A percentile compares a stretch with the other conserved stretches of the same genome.
phyloP scores from a whole-genome alignment of 176 grass and related monocot species.

The Bothriochloa decipiens region DNA sequence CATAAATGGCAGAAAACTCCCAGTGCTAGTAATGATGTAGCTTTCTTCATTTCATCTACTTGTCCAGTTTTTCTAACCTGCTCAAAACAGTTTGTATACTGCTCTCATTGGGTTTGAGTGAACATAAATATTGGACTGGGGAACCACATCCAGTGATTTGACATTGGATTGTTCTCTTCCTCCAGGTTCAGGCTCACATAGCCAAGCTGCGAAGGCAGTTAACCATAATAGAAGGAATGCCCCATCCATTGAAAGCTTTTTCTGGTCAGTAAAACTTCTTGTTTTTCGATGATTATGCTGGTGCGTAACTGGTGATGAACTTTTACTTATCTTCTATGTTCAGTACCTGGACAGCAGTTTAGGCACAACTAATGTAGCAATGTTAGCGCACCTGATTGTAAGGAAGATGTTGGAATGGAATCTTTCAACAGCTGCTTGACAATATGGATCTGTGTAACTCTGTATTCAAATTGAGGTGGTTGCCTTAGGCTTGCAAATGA shows the following conservation, averaged over 20 bases:
- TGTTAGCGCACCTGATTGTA: not conserved
- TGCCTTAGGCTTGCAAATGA: slow-evolving; percentile 16
- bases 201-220: slow-evolving; percentile 93
- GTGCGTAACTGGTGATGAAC: slow-evolving; percentile 6
- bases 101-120: not conserved
- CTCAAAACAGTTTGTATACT: not conserved
- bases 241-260: slow-evolving; percentile 66
- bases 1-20: not conserved
- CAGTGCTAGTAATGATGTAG: not conserved
- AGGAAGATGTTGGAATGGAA: slow-evolving; percentile 40
- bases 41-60: slow-evolving; percentile 34
- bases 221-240: slow-evolving; percentile 82
- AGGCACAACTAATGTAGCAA: slow-evolving; percentile 38
- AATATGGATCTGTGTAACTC: not conserved
- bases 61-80: slow-evolving; percentile 5
- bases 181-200: slow-evolving; percentile 88
- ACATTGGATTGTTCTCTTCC: slow-evolving; percentile 15
- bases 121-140: not conserved
- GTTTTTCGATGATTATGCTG: slow-evolving; percentile 9
- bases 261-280: slow-evolving; percentile 64
- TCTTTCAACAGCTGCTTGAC: slow-evolving; percentile 30
- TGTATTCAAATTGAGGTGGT: slow-evolving; percentile 32
- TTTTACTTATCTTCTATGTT: slow-evolving; percentile 21
- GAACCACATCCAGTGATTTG: slow-evolving; percentile 8
- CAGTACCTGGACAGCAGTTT: slow-evolving; percentile 59